Evolutionary conservation across 2,329 filamentous ascomycete species (phyloP).

Genomic region (Zymoseptoria crescenta): DNA sequence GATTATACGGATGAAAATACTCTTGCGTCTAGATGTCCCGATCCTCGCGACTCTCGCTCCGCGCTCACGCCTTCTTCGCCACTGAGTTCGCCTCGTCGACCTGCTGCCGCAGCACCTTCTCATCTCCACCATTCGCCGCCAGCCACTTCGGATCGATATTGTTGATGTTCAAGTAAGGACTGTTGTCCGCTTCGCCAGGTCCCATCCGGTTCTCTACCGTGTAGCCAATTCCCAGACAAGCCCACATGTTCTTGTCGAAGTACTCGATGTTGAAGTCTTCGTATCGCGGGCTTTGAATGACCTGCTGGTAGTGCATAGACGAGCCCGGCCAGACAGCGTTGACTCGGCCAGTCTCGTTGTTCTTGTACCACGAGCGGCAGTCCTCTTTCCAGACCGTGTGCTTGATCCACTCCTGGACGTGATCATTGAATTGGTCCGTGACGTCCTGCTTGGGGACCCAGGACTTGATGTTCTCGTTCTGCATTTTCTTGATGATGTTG

Average conservation of each 20-base stretch:
- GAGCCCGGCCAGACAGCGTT: constrained; percentile 45
- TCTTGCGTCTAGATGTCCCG: no score
- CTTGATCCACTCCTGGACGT: constrained; percentile 42
- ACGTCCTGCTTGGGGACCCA: constrained; percentile 36
- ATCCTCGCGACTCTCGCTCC: neutral
- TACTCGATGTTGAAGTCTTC: constrained; percentile 40
- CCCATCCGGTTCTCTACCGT: constrained; percentile 25
- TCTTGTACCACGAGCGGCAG: constrained; percentile 37
- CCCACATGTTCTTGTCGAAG: constrained; percentile 35
- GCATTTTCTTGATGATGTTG: constrained; percentile 40
- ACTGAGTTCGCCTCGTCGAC: constrained; percentile 10
- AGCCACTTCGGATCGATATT: constrained; percentile 39
- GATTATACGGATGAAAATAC: no score
- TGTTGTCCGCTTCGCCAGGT: constrained; percentile 25
- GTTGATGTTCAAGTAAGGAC: constrained; percentile 34
- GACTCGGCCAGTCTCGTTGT: constrained; percentile 41
- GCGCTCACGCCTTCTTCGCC: neutral
- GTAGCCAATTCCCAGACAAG: constrained; percentile 36
- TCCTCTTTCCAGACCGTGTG: constrained; percentile 43
- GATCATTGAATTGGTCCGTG: constrained; percentile 37
- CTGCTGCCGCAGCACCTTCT: constrained; percentile 15
- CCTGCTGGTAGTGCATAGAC: constrained; percentile 41
- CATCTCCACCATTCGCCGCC: constrained; percentile 21
- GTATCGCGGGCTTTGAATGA: constrained; percentile 34
- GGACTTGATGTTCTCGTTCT: constrained; percentile 38